Base-by-base conservation (phyloP, 2,329 filamentous ascomycete species). In the Verticillium albo-atrum region DNA sequence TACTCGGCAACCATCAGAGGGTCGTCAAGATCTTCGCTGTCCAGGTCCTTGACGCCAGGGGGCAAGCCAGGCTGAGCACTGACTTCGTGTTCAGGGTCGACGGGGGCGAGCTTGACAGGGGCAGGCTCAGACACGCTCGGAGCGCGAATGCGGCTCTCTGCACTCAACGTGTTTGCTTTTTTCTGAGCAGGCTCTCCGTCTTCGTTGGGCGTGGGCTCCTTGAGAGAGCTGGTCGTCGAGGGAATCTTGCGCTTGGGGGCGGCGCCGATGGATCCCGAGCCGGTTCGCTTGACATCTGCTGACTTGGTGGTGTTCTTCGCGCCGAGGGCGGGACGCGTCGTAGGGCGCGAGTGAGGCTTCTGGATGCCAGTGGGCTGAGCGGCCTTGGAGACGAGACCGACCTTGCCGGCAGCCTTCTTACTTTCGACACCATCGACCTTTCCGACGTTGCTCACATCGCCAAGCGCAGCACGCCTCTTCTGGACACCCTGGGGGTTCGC, bases 1-100 rank as follows among this genome's bases (percentile, higher is more conserved):
- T 99, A 99, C 74, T 98, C 95, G 56, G 95, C 92, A 64, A 96
- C 95, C 95, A 99, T 98, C 68, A 97, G 82, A 27, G 96, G 96
- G 71, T 99, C 95, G 66, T 96, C 92, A 56, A 90, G 73, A 68
- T 99, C 95, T 74, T 98, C 95, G 55, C 80, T 82, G 71, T 98
- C 95, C 30, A 97, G 82, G 67, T 95, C 82, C 67, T 85, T 80
- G 58, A 85, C 81, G 28, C 72, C 75, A 0, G 42, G 25, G 3
- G 67, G 67, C 53, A 65, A 66, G 9, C 59, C 55, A 12, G 51
- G 54, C 55, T 56, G 68, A 68, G 12, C 63, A 12, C 56, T 64
- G 3, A 68, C 62, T 35, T 63, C 65, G 23, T 65, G 70, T 35
- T 55, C 57, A 26, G 55, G 26, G 58, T 59, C 61, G 17, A 74